Conservation (phyloP, 176 grass and related monocot genomes). For the Thalia dealbata region DNA sequence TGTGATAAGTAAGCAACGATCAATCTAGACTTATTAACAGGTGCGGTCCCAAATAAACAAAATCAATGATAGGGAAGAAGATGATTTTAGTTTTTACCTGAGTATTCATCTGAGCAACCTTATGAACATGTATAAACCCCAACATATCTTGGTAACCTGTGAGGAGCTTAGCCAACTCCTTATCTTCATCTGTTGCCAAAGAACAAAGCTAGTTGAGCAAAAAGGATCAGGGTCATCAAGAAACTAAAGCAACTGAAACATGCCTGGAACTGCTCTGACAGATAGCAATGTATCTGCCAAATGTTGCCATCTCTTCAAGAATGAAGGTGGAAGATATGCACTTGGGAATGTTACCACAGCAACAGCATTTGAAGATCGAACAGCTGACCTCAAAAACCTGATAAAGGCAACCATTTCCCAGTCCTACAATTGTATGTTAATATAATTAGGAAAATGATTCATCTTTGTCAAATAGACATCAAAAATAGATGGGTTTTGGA, state of each 20-base stretch:
- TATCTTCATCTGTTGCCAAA: constrained; percentile 78
- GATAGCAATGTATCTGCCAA: constrained; percentile 80
- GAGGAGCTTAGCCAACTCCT: constrained; percentile 66
- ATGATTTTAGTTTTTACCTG: constrained; percentile 37
- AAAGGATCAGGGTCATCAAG: background rate
- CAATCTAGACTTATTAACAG: too few species aligned
- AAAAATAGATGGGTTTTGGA: background rate
- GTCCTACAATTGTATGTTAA: constrained; percentile 34
- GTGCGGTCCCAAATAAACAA: too few species aligned
- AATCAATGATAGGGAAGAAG: background rate
- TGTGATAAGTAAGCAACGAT: background rate
- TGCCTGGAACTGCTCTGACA: constrained; percentile 77
- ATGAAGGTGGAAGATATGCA: constrained; percentile 46
- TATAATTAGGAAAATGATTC: constrained; percentile 4
- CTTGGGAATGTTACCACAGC: constrained; percentile 75
- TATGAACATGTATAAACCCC: constrained; percentile 85
- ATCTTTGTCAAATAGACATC: background rate
- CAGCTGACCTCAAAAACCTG: constrained; percentile 56
- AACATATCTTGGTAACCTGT: constrained; percentile 92
- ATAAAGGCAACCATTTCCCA: constrained; percentile 92
- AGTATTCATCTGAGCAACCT: constrained; percentile 68
- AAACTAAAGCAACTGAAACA: constrained; percentile 3
- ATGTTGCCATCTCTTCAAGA: constrained; percentile 92
- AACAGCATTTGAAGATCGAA: constrained; percentile 50
- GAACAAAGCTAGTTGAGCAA: constrained; percentile 2